Percentiles rank a stretch among this genome's conserved stretches.
These are phyloP conservation scores for Epichloe elymi DNA, from an alignment of 2,329 filamentous ascomycete genomes.

Conservation along the genomic window DNA sequence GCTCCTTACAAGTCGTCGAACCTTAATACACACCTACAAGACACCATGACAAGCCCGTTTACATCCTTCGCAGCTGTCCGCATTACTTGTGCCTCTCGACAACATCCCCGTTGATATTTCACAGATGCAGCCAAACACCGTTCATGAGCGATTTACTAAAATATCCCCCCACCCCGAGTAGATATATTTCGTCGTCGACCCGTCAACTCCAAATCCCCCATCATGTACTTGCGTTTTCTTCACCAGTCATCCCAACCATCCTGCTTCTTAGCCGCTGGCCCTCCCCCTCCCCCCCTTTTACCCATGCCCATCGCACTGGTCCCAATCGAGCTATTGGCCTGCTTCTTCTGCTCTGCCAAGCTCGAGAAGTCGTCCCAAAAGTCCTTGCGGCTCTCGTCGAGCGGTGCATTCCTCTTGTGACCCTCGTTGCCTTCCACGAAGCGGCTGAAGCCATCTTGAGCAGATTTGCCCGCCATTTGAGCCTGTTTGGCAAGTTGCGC, in stretches of 20 bases:
- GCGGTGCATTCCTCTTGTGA: constrained; percentile 22
- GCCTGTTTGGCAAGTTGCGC: constrained; percentile 55
- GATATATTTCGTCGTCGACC: constrained; percentile 10
- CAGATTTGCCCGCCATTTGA: constrained; percentile 57
- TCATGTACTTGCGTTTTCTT: constrained; percentile 8
- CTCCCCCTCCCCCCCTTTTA: constrained; percentile 20
- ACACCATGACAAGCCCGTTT: background rate
- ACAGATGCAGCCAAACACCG: constrained; percentile 1
- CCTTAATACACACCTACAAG: background rate
- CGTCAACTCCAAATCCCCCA: constrained; percentile 3
- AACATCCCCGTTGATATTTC: background rate
- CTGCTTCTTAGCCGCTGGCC: constrained; percentile 23
- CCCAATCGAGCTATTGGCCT: constrained; percentile 37
- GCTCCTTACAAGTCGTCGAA: background rate
- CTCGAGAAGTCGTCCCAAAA: constrained; percentile 90
- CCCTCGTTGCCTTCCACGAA: constrained; percentile 69
- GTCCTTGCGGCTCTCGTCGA: constrained; percentile 58
- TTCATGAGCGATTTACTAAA: constrained; percentile 10
- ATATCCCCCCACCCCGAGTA: too few relatives aligned
- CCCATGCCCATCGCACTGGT: constrained; percentile 48
- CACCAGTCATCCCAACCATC: constrained; percentile 56
- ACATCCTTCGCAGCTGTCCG: background rate
- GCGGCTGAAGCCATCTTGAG: constrained; percentile 66
- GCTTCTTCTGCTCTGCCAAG: constrained; percentile 43
- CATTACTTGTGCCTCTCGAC: background rate